phyloP scores from a whole-genome alignment of 176 grass and related monocot genomes.

The Bromus sterilis region DNA sequence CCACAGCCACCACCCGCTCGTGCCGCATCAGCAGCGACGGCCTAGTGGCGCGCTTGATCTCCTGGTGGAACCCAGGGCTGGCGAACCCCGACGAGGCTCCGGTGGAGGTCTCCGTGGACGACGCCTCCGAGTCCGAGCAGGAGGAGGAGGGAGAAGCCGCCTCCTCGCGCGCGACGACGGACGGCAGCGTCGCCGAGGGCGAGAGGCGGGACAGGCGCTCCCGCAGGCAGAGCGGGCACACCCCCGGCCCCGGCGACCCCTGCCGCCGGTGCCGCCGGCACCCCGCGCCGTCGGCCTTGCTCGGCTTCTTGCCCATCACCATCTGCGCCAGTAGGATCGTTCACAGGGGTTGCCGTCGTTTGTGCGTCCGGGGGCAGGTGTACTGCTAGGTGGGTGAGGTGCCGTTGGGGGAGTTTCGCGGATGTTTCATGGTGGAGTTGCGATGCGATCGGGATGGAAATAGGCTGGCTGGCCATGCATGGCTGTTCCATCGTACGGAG shows the following conservation, averaged over 20 bases:
- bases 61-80: conserved; percentile 45
- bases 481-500: background rate
- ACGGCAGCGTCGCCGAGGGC: conserved; percentile 28
- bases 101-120: conserved; percentile 7
- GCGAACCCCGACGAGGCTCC: background rate
- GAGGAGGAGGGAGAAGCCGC: background rate
- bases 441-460: conserved; percentile 21
- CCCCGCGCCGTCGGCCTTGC: background rate
- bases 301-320: conserved; percentile 25
- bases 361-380: background rate
- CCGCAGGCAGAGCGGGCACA: conserved; percentile 72
- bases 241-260: conserved; percentile 28
- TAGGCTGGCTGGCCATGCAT: conserved; percentile 17
- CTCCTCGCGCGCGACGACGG: conserved; percentile 3
- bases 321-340: background rate
- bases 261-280: conserved; percentile 62
- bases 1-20: conserved; percentile 22
- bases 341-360: too few species aligned
- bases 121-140: conserved; percentile 40
- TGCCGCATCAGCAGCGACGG: conserved; percentile 44
- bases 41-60: conserved; percentile 19
- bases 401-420: conserved; percentile 19
- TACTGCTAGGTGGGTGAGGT: background rate
- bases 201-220: conserved; percentile 58
- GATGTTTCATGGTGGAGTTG: conserved; percentile 27